Evolutionary conservation across 495 filamentous ascomycete species (phyloP).

Genomic region (Platismatia glauca): DNA sequence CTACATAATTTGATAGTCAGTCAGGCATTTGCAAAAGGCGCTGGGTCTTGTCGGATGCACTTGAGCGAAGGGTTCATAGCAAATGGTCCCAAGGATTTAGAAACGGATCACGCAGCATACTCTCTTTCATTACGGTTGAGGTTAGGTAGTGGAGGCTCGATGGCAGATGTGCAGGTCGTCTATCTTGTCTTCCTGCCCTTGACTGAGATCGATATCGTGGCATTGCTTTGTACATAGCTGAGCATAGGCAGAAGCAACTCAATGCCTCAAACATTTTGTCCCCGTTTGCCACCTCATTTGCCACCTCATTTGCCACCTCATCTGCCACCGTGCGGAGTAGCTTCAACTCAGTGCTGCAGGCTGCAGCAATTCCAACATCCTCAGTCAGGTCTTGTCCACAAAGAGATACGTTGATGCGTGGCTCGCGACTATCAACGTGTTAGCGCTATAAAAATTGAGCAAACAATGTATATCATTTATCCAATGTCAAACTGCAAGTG

Average conservation of each 20-base stretch:
- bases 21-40: constrained; percentile 16
- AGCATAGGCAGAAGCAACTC: background rate
- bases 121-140: background rate
- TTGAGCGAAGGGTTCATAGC: constrained; percentile 7
- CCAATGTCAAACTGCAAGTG: background rate
- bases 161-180: constrained; percentile 15
- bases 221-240: constrained; percentile 13
- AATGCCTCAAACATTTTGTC: background rate
- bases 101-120: background rate
- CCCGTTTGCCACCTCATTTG: too few relatives aligned
- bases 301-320: too few relatives aligned
- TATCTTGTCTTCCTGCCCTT: background rate
- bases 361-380: too few relatives aligned
- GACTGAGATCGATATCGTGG: background rate
- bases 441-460: too few relatives aligned
- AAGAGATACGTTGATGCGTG: too few relatives aligned
- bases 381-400: too few relatives aligned
- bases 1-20: constrained; percentile 1
- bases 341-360: too few relatives aligned
- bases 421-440: too few relatives aligned
- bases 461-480: background rate
- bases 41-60: constrained; percentile 6
- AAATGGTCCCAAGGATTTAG: background rate
- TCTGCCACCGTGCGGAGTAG: too few relatives aligned
- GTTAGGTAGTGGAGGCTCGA: constrained; percentile 1